A percentile compares a stretch with the other conserved stretches of the same genome.
These are phyloP conservation scores for Fistulifera solaris DNA, from an alignment of 108 stramenopile genomes.

Conservation along the genomic window DNA sequence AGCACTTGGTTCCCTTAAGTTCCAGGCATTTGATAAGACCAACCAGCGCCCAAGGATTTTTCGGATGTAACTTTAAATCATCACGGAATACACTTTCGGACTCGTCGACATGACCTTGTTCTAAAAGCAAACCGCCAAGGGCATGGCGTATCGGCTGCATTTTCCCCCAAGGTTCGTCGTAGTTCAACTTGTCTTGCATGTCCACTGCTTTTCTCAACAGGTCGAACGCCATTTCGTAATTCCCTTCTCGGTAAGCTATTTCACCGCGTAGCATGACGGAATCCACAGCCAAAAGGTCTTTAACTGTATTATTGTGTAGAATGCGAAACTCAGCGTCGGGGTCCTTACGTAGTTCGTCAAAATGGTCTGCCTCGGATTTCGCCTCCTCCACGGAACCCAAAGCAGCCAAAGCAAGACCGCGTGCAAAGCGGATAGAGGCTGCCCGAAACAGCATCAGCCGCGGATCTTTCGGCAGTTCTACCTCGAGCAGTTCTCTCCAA, in stretches of 20 bases:
- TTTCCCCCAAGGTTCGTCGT: conserved; percentile 89
- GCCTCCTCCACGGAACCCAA: conserved; percentile 41
- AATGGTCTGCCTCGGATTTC: conserved; percentile 43
- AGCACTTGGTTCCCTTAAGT: background rate
- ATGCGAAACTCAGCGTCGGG: conserved; percentile 54
- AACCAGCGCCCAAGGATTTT: conserved; percentile 74
- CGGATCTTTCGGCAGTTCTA: conserved; percentile 50
- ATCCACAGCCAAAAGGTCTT: conserved; percentile 60
- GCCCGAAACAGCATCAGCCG: conserved; percentile 67
- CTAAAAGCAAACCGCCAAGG: conserved; percentile 69
- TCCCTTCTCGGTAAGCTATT: conserved; percentile 69
- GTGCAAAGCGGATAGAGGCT: conserved; percentile 49
- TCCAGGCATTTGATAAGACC: conserved; percentile 59
- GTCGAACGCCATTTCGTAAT: conserved; percentile 60
- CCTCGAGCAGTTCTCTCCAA: conserved; percentile 59
- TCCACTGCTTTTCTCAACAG: conserved; percentile 56
- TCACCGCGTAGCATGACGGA: conserved; percentile 75
- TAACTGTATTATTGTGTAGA: conserved; percentile 77
- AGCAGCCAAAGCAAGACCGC: conserved; percentile 58
- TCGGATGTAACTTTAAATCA: conserved; percentile 71
- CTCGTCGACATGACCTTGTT: conserved; percentile 59
- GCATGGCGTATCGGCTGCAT: conserved; percentile 87
- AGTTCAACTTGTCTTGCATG: conserved; percentile 72
- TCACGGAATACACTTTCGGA: conserved; percentile 59
- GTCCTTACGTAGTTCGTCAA: conserved; percentile 52